Conservation (phyloP, 805 yeast genomes). For the Danielia reshetovae region DNA sequence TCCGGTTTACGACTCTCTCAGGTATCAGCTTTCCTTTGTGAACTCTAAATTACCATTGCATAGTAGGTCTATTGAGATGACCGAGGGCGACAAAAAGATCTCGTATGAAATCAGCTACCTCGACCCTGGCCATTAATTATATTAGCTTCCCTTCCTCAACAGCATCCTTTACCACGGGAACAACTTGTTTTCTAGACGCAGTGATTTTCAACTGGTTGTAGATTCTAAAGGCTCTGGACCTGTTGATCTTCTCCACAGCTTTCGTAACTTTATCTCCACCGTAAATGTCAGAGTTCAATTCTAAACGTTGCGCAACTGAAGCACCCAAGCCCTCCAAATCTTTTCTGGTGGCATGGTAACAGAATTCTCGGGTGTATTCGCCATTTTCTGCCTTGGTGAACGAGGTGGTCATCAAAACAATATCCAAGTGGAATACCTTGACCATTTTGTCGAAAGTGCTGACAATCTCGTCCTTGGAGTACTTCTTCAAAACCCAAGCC, state of each 20-base stretch:
- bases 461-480: conserved; percentile 19
- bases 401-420: conserved; percentile 36
- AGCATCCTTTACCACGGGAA: conserved; percentile 50
- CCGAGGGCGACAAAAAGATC: conserved; percentile 9
- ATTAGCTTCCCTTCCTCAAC: conserved; percentile 17
- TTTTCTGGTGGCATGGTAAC: conserved; percentile 19
- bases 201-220: conserved; percentile 47
- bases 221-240: conserved; percentile 17
- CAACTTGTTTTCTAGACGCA: conserved; percentile 85
- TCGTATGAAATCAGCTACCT: conserved; percentile 24
- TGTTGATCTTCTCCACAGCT: conserved; percentile 12
- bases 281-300: conserved; percentile 25
- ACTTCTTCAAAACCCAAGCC: conserved; percentile 43
- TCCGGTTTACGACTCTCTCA: conserved; percentile 9
- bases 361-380: conserved; percentile 33
- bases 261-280: conserved; percentile 12
- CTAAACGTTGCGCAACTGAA: conserved; percentile 17
- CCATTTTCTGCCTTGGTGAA: conserved; percentile 31
- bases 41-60: conserved; percentile 8
- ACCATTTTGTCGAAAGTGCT: conserved; percentile 19
- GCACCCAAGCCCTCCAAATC: conserved; percentile 19
- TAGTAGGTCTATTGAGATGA: conserved; percentile 5
- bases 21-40: conserved; percentile 4
- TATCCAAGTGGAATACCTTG: conserved; percentile 22
- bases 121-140: conserved; percentile 8